phyloP scores from a whole-genome alignment of 2,329 filamentous ascomycete genomes.

The Venturia carpophila region DNA sequence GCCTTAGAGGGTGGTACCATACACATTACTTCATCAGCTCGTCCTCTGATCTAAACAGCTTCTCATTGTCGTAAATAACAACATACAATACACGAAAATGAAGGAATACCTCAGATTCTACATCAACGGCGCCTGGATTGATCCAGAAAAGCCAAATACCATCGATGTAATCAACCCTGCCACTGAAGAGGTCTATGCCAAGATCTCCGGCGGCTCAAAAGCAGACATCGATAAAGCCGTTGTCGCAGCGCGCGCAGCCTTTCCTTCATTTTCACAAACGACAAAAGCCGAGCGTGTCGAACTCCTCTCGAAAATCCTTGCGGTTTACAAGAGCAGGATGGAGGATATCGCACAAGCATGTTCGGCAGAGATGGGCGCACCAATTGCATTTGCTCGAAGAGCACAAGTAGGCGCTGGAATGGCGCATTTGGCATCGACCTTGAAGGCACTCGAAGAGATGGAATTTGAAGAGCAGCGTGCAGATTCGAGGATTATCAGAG shows the following conservation, averaged over 20 bases:
- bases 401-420: background rate
- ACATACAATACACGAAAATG: background rate
- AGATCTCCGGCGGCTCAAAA: conserved; percentile 59
- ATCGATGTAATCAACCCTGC: conserved; percentile 18
- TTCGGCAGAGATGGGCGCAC: conserved; percentile 54
- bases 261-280: conserved; percentile 40
- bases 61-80: too few relatives aligned
- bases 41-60: background rate
- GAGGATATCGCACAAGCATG: conserved; percentile 73
- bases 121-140: conserved; percentile 19
- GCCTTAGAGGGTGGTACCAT: background rate
- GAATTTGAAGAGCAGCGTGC: conserved; percentile 18
- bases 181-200: conserved; percentile 43
- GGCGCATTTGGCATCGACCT: background rate
- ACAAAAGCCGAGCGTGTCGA: conserved; percentile 46
- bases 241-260: conserved; percentile 58
- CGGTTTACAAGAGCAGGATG: conserved; percentile 59
- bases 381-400: conserved; percentile 66
- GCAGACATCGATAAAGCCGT: conserved; percentile 65
- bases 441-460: background rate
- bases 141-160: conserved; percentile 14
- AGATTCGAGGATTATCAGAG: conserved; percentile 65
- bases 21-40: background rate
- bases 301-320: conserved; percentile 53
- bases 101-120: conserved; percentile 18